phyloP scores from a whole-genome alignment of 176 grass and related monocot genomes.

The Avena atlantica region DNA sequence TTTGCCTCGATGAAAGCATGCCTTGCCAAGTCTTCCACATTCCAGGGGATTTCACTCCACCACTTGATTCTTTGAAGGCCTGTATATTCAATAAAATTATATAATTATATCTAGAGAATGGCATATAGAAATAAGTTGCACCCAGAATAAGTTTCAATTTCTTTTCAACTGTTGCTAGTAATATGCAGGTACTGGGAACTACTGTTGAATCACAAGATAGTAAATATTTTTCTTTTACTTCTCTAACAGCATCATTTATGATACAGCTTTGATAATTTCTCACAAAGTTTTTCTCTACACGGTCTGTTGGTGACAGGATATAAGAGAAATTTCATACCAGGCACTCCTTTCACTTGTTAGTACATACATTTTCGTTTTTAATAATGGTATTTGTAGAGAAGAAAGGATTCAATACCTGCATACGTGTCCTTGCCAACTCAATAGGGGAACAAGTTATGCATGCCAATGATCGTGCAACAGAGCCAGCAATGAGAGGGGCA shows the following conservation, averaged over 20 bases:
- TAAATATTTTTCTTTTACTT: background rate
- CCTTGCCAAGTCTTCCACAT: constrained; percentile 83
- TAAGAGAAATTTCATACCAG: background rate
- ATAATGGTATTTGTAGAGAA: background rate
- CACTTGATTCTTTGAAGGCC: constrained; percentile 77
- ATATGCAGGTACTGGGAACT: background rate
- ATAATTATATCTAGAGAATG: background rate
- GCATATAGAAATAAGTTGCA: background rate
- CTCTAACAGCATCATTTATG: background rate
- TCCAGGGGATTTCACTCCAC: constrained; percentile 71
- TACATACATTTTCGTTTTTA: background rate
- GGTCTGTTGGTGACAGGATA: background rate
- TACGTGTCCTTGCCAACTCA: constrained; percentile 91
- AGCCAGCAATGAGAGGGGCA: constrained; percentile 76
- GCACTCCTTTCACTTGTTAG: background rate
- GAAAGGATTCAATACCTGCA: constrained; percentile 62
- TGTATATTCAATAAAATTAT: constrained; percentile 48
- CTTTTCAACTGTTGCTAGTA: background rate
- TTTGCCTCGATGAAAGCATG: constrained; percentile 60
- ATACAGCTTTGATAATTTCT: background rate
- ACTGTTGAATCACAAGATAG: constrained; percentile 21
- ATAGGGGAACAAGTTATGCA: constrained; percentile 86
- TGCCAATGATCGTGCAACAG: constrained; percentile 74
- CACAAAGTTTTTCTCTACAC: background rate
- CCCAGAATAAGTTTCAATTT: background rate